Conservation (phyloP, 345 rosid species). For the Pseudoturritis turrita region DNA sequence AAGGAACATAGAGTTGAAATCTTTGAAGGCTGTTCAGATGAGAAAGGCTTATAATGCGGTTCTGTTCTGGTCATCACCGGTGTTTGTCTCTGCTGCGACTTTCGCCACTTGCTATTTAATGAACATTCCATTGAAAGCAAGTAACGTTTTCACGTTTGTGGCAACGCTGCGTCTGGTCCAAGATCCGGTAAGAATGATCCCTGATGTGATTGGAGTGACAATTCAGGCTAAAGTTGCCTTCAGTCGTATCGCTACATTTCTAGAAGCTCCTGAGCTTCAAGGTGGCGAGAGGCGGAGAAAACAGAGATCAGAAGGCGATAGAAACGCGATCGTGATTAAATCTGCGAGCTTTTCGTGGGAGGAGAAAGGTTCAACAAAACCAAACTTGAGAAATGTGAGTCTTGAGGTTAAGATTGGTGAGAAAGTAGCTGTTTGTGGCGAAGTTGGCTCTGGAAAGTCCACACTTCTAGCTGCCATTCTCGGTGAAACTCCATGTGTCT, state of each 20-base stretch:
- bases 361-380: constrained; percentile 39
- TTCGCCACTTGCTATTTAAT: constrained; percentile 82
- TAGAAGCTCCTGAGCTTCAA: constrained; percentile 90
- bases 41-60: constrained; percentile 60
- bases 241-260: constrained; percentile 63
- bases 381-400: constrained; percentile 57
- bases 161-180: constrained; percentile 89
- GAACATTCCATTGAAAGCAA: constrained; percentile 67
- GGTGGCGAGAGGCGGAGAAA: constrained; percentile 41
- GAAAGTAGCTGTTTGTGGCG: constrained; percentile 90
- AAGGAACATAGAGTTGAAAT: constrained; percentile 55
- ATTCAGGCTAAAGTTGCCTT: constrained; percentile 94
- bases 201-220: constrained; percentile 80
- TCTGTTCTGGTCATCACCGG: constrained; percentile 91
- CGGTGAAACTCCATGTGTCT: constrained; percentile 67
- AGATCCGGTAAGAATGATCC: constrained; percentile 73
- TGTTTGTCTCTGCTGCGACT: constrained; percentile 82
- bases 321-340: constrained; percentile 39
- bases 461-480: constrained; percentile 89
- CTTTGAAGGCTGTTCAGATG: constrained; percentile 77
- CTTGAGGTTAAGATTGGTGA: constrained; percentile 56
- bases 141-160: constrained; percentile 89
- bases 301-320: constrained; percentile 15
- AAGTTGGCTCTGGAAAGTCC: constrained; percentile 97
- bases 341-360: constrained; percentile 87